phyloP scores from a whole-genome alignment of 805 yeast genomes.

The Maudiozyma turicensis region DNA sequence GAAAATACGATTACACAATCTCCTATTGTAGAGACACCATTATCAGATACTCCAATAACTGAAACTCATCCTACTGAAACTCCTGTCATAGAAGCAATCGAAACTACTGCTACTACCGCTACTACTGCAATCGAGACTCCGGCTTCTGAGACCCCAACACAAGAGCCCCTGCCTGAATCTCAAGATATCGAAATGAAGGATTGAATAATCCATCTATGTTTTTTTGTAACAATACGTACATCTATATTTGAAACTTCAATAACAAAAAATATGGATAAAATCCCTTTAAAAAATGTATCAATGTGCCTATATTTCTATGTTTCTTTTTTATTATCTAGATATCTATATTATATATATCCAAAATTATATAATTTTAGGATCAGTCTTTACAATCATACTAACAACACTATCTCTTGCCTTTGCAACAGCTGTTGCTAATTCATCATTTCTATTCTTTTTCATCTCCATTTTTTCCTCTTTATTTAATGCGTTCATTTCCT shows the following conservation, averaged over 20 bases:
- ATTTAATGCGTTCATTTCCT: slow-evolving; percentile 35
- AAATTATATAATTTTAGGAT: neutral
- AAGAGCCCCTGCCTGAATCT: neutral
- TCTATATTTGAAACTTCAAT: neutral
- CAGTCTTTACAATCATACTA: slow-evolving; percentile 40
- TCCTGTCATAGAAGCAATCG: neutral
- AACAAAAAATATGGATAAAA: neutral
- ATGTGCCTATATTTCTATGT: slow-evolving; percentile 1
- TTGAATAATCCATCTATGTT: neutral
- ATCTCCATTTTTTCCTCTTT: slow-evolving; percentile 32
- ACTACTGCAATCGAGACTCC: neutral
- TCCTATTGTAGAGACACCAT: neutral
- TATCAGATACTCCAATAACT: neutral
- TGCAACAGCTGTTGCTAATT: slow-evolving; percentile 37
- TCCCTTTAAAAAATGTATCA: neutral
- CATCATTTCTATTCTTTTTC: slow-evolving; percentile 35
- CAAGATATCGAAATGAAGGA: slow-evolving; percentile 10
- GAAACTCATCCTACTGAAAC: neutral
- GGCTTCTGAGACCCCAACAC: neutral
- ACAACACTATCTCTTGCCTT: slow-evolving; percentile 53
- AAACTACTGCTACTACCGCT: neutral
- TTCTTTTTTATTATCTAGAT: neutral
- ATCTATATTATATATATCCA: neutral
- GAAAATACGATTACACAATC: neutral
- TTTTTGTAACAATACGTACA: neutral